Conservation (phyloP, 2,329 filamentous ascomycete genomes). For the Paramyrothecium sp. region DNA sequence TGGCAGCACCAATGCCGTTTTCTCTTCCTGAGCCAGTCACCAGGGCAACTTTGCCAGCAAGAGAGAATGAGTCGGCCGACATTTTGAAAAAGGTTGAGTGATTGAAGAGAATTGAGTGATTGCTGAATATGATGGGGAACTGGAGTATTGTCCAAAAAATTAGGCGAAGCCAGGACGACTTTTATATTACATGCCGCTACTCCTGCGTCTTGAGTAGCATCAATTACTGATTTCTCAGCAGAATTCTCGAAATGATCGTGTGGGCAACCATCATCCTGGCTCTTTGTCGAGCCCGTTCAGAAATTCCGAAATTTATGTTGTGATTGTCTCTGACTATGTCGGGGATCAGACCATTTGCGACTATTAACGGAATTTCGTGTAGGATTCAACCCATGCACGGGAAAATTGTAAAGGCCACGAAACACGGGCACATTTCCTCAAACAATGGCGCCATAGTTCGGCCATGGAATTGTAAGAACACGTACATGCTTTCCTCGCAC, state of each 20-base stretch:
- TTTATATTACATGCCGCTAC: background rate
- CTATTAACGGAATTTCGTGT: background rate
- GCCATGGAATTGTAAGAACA: background rate
- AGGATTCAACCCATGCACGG: background rate
- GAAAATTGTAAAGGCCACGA: background rate
- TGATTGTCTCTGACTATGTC: background rate
- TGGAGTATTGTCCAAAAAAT: background rate
- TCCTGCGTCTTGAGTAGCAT: background rate
- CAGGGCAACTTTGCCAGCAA: conserved; percentile 36
- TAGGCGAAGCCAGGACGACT: background rate
- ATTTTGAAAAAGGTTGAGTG: too few species aligned
- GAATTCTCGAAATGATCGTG: background rate
- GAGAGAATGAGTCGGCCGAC: conserved; percentile 18
- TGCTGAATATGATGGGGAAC: background rate
- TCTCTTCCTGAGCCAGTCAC: conserved; percentile 39
- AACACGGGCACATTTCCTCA: background rate
- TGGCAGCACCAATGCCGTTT: conserved; percentile 38
- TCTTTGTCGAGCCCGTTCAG: background rate
- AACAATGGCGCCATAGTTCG: background rate
- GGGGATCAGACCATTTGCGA: background rate
- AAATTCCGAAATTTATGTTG: background rate
- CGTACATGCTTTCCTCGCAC: background rate
- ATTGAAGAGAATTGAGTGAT: background rate
- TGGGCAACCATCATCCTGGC: background rate
- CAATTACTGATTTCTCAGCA: background rate